Evolutionary conservation across 208 protist species (phyloP), one percentile per base, ranked within the genome.

Genomic region (Trypanosoma mega): DNA sequence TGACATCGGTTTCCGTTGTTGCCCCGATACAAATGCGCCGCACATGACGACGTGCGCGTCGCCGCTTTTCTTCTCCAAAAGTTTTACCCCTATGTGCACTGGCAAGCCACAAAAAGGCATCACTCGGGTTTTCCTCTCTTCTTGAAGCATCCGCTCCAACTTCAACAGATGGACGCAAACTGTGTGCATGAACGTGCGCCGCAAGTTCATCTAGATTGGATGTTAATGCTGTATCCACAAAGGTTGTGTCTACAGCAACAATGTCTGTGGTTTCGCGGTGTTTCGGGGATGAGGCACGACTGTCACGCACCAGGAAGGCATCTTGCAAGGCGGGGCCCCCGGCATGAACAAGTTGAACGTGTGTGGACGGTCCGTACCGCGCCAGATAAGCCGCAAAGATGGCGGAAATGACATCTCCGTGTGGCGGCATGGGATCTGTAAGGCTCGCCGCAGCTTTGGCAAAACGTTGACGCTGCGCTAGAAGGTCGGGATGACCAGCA

Each of bases 331-430:
- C 41, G 16, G n/a, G 16, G 33, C 4, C 24, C 0, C 64, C 65
- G 11, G 54, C 56, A 33, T 73, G 67, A 11, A 48, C 34, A 33
- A 73, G 46, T 37, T 5, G 30, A 49, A 73, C 50, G 27, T 23
- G 51, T 14, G 58, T 62, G 16, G 31, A 34, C 3, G 36, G 16
- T 16, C 67, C 67, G 34, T 73, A 73, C 2, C 67, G 57, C 8
- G 59, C 51, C 26, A 60, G 27, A 48, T 73, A 73, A 31, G 41
- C 30, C 41, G 52, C 31, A 37, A 73, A 73, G 29, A 73, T 46
- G 24, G 16, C 59, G 21, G 31, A 23, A 14, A 73, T 44, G 18
- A 56, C 31, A 51, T 63, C 60, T 34, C 66, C 67, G 4, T 18
- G 2, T 47, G 51, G 30, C 2, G 56, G 67, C 31, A 66, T 59